These are phyloP conservation scores for Ettlia oleoabundans DNA, from an alignment of 139 green algal genomes.

Conservation along the genomic window DNA sequence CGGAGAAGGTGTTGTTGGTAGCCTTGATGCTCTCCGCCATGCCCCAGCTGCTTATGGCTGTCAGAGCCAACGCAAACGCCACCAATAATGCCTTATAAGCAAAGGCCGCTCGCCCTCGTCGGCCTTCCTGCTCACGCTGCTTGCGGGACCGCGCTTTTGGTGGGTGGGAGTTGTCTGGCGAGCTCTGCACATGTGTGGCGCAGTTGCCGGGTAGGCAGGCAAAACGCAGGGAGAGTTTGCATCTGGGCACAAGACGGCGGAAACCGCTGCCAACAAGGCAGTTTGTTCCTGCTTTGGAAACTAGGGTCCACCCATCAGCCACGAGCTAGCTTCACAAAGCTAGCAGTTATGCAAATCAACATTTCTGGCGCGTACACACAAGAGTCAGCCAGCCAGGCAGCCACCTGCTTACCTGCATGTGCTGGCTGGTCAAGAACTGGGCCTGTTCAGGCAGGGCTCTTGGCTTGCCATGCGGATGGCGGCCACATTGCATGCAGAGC, in stretches of 20 bases:
- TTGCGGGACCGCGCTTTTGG: no score
- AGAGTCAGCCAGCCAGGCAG: no score
- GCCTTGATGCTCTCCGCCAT: background rate
- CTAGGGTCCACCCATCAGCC: no score
- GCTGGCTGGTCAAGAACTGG: background rate
- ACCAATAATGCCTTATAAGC: slow-evolving; percentile 20
- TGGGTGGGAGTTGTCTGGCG: no score
- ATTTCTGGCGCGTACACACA: no score
- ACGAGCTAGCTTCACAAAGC: no score
- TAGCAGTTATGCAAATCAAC: no score
- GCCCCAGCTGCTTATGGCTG: slow-evolving; percentile 30
- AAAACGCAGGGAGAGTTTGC: no score
- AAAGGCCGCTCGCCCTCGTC: background rate
- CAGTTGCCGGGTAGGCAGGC: background rate
- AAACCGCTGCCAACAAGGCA: no score
- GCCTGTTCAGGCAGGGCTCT: background rate
- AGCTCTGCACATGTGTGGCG: background rate
- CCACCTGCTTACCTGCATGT: background rate
- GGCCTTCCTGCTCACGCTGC: background rate
- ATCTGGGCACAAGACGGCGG: no score
- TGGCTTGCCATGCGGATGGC: background rate
- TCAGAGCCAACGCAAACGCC: slow-evolving; percentile 8
- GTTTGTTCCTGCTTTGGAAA: no score
- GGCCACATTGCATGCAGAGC: slow-evolving; percentile 20
- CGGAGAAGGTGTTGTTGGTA: slow-evolving; percentile 1